These are phyloP conservation scores for Yamadazyma olivae DNA, from an alignment of 805 yeast genomes.

Conservation along the genomic window DNA sequence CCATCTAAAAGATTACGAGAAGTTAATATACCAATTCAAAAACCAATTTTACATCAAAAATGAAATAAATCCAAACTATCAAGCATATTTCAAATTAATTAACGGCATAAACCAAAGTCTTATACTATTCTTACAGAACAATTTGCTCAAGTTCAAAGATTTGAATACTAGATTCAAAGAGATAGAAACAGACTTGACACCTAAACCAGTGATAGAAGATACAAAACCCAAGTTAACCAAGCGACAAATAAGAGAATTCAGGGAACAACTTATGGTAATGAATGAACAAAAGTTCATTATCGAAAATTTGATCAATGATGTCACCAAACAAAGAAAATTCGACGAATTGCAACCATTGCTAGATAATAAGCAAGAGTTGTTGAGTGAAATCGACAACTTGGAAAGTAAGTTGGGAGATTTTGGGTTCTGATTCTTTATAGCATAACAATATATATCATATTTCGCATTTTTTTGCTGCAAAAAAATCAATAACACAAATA, in stretches of 20 bases:
- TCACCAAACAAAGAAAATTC: constrained; percentile 65
- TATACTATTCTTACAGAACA: constrained; percentile 60
- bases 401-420: constrained; percentile 55
- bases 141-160: constrained; percentile 60
- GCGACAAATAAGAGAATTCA: constrained; percentile 50
- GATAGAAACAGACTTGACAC: constrained; percentile 15
- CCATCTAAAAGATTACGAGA: constrained; percentile 32
- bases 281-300: constrained; percentile 81
- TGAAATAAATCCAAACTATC: constrained; percentile 12
- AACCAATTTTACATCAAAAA: constrained; percentile 15
- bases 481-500: too few relatives aligned
- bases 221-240: constrained; percentile 37
- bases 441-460: too few relatives aligned
- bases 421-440: constrained; percentile 22
- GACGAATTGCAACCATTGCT: constrained; percentile 69
- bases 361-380: constrained; percentile 56
- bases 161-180: constrained; percentile 47
- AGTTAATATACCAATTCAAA: constrained; percentile 21
- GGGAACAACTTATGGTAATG: constrained; percentile 81
- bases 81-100: constrained; percentile 29
- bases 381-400: constrained; percentile 43
- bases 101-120: constrained; percentile 56
- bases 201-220: constrained; percentile 14
- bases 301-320: constrained; percentile 56
- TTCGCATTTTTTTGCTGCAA: too few relatives aligned